Conservation (phyloP, 768 basidiomycete species). For the Leccinum longicurvipes region DNA sequence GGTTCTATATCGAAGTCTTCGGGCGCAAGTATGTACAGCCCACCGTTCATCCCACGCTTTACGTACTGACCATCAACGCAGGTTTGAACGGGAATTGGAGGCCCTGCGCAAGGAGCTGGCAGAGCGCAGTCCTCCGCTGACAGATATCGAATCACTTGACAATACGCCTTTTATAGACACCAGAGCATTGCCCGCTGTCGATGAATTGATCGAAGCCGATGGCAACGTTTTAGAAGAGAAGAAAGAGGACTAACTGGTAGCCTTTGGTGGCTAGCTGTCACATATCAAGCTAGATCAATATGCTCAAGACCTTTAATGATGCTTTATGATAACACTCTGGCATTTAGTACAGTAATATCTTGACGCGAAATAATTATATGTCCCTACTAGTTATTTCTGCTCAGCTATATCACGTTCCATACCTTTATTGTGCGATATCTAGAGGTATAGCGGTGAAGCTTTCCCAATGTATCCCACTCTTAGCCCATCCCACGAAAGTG, state of each 20-base stretch:
- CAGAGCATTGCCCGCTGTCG: constrained; percentile 18
- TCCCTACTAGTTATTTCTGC: neutral
- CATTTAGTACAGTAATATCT: constrained; percentile 2
- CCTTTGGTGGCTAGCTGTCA: neutral
- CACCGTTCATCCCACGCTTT: neutral
- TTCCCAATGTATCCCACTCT: constrained; percentile 52
- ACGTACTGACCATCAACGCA: constrained; percentile 28
- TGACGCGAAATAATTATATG: neutral
- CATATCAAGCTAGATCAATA: constrained; percentile 7
- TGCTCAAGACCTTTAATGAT: constrained; percentile 11
- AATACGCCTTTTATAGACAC: constrained; percentile 33
- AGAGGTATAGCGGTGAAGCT: constrained; percentile 35
- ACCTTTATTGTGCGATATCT: constrained; percentile 2
- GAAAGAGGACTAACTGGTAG: constrained; percentile 30
- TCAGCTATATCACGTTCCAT: no score
- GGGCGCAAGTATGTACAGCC: constrained; percentile 78
- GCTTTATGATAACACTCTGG: constrained; percentile 13
- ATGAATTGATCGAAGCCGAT: constrained; percentile 16
- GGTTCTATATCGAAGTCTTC: constrained; percentile 95
- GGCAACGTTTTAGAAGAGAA: constrained; percentile 12
- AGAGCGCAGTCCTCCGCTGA: constrained; percentile 54
- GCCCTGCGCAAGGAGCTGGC: constrained; percentile 87
- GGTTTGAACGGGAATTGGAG: constrained; percentile 92
- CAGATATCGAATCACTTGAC: constrained; percentile 39
- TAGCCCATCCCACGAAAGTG: constrained; percentile 63